phyloP scores from a whole-genome alignment of 83 land plant species.

The Picea abies region DNA sequence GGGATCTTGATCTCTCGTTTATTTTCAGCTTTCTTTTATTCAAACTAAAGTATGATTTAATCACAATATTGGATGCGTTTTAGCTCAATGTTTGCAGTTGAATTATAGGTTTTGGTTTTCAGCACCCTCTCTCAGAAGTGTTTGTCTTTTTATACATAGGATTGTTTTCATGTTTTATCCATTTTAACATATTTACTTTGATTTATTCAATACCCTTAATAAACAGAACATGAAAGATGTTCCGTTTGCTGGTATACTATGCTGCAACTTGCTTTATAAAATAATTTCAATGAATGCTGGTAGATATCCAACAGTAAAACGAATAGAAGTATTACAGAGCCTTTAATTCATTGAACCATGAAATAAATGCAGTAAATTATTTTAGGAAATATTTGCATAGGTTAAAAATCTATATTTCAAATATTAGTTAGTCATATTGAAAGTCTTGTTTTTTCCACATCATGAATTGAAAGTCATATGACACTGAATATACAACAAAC shows the following conservation, averaged over 20 bases:
- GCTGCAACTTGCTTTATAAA: neutral
- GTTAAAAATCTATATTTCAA: no score
- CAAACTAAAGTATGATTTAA: neutral
- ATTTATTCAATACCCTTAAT: neutral
- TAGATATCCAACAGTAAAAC: no score
- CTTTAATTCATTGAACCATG: no score
- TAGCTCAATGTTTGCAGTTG: neutral
- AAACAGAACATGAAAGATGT: neutral
- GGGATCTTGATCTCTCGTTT: neutral
- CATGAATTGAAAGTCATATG: neutral
- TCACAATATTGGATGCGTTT: neutral
- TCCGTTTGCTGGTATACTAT: neutral
- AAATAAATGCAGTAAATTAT: no score
- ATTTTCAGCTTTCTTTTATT: neutral
- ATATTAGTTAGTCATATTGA: no score
- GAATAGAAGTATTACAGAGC: no score
- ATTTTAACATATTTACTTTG: conserved; percentile 1
- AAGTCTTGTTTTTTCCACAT: neutral
- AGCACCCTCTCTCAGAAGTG: neutral
- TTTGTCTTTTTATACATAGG: neutral
- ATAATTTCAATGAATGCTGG: no score
- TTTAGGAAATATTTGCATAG: no score
- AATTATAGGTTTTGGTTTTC: neutral
- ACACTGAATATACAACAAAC: neutral
- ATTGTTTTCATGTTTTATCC: neutral